Evolutionary conservation across 371 early-diverging fungal genomes (phyloP).

Genomic region (Mucor circinelloides): DNA sequence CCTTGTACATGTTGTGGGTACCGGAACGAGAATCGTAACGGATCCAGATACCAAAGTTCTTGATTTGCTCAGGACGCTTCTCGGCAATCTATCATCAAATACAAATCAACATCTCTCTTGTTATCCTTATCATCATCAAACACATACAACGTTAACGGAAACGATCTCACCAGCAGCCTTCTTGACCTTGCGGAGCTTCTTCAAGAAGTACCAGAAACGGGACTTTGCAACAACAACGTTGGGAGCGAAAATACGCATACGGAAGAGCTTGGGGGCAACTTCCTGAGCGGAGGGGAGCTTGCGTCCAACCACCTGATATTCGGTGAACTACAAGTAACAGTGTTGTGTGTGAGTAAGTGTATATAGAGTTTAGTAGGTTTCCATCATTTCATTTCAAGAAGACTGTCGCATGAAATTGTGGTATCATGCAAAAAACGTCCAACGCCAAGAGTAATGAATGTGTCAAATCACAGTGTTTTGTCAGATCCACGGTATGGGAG

Average conservation of each 20-base stretch:
- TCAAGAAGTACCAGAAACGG: slow-evolving; percentile 99
- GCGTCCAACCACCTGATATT: slow-evolving; percentile 92
- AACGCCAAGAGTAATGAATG: not conserved
- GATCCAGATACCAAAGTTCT: slow-evolving; percentile 99
- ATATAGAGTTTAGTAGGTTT: not conserved
- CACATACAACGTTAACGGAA: slow-evolving; percentile 88
- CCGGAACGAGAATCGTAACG: slow-evolving; percentile 99
- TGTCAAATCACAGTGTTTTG: not conserved
- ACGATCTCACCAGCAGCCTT: slow-evolving; percentile 97
- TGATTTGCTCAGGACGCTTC: slow-evolving; percentile 92
- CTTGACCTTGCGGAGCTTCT: slow-evolving; percentile 99
- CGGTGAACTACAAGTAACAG: slow-evolving; percentile 57
- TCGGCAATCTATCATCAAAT: slow-evolving; percentile 80
- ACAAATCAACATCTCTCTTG: not conserved
- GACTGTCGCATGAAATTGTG: not conserved
- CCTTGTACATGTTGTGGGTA: slow-evolving; percentile 99
- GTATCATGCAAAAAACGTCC: not conserved
- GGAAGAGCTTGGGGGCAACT: slow-evolving; percentile 95
- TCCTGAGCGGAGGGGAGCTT: slow-evolving; percentile 94
- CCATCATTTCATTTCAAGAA: slow-evolving; percentile 3
- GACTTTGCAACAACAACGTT: slow-evolving; percentile 99
- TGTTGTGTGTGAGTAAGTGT: not conserved
- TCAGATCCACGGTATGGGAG: not conserved
- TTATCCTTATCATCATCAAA: not conserved
- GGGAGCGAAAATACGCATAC: slow-evolving; percentile 98